Conservation (phyloP, 1,139 yeast species). For the Blastobotrys indianensis region DNA sequence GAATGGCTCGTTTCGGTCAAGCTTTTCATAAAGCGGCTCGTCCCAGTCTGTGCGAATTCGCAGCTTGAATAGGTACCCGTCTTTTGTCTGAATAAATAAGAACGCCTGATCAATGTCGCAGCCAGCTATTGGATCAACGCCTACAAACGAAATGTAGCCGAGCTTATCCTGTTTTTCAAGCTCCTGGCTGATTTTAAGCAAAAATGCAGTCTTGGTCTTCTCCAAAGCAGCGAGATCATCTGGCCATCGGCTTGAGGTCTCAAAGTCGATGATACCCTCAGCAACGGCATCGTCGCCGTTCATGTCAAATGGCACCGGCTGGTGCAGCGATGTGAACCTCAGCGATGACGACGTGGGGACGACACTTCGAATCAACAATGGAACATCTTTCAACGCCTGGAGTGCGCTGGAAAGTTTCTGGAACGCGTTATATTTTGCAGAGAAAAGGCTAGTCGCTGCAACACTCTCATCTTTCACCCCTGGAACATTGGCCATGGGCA, state of each 20-base stretch:
- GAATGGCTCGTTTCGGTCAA: conserved; percentile 17
- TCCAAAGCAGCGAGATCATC: conserved; percentile 82
- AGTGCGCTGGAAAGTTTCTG: conserved; percentile 56
- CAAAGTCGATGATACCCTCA: conserved; percentile 78
- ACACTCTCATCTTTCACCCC: conserved; percentile 40
- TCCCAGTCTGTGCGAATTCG: conserved; percentile 78
- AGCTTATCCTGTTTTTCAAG: conserved; percentile 44
- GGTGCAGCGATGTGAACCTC: conserved; percentile 65
- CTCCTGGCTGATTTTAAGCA: conserved; percentile 63
- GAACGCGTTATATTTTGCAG: conserved; percentile 56
- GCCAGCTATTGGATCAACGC: conserved; percentile 49
- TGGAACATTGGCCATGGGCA: conserved; percentile 60
- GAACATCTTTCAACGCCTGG: conserved; percentile 47
- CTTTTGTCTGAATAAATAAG: conserved; percentile 69
- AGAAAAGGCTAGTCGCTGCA: conserved; percentile 49
- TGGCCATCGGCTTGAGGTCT: conserved; percentile 91
- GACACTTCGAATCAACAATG: conserved; percentile 65
- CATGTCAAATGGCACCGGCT: conserved; percentile 78
- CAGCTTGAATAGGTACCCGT: conserved; percentile 77
- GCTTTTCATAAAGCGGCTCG: conserved; percentile 58
- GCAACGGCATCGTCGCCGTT: conserved; percentile 70
- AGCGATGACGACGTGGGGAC: conserved; percentile 63
- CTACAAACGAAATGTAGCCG: conserved; percentile 52
- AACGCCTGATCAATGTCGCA: conserved; percentile 51
- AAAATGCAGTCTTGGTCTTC: conserved; percentile 82